Evolutionary conservation across 1,284 basidiomycete species (phyloP).

Genomic region (Ceratobasidium sp.): DNA sequence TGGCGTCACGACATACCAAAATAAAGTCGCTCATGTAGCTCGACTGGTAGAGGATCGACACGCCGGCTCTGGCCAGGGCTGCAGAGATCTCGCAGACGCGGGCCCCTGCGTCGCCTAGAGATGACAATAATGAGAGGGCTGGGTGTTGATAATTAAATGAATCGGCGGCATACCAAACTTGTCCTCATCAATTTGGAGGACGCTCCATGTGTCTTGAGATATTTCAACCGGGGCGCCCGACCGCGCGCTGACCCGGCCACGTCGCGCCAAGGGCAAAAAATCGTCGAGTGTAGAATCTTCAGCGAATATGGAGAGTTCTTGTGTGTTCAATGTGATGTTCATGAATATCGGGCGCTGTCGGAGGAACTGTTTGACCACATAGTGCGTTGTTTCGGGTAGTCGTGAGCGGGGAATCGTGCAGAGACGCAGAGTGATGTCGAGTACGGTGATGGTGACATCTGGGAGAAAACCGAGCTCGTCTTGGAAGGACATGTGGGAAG

Average conservation of each 20-base stretch:
- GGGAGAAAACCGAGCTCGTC: conserved; percentile 24
- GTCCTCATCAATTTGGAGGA: conserved; percentile 44
- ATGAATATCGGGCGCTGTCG: conserved; percentile 72
- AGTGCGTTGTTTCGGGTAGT: conserved; percentile 66
- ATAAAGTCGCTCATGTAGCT: conserved; percentile 88
- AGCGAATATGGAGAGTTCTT: conserved; percentile 77
- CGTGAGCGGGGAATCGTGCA: conserved; percentile 75
- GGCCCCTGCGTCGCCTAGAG: conserved; percentile 72
- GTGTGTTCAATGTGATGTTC: conserved; percentile 77
- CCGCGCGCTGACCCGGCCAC: conserved; percentile 60
- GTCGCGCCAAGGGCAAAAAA: conserved; percentile 69
- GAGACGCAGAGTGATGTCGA: conserved; percentile 73
- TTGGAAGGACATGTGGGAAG: conserved; percentile 13
- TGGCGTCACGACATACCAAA: conserved; percentile 62
- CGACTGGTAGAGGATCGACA: conserved; percentile 86
- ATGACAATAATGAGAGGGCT: background rate
- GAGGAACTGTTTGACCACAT: conserved; percentile 73
- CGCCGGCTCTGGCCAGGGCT: conserved; percentile 79
- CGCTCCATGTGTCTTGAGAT: conserved; percentile 57
- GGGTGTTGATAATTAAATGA: conserved; percentile 35
- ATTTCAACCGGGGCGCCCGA: conserved; percentile 68
- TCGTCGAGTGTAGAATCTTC: conserved; percentile 67
- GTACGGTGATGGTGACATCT: conserved; percentile 70
- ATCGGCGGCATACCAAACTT: conserved; percentile 42
- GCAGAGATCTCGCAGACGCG: conserved; percentile 81